These are phyloP conservation scores for Botrytis tulipae DNA, from an alignment of 2,329 filamentous ascomycete species.

Conservation along the genomic window DNA sequence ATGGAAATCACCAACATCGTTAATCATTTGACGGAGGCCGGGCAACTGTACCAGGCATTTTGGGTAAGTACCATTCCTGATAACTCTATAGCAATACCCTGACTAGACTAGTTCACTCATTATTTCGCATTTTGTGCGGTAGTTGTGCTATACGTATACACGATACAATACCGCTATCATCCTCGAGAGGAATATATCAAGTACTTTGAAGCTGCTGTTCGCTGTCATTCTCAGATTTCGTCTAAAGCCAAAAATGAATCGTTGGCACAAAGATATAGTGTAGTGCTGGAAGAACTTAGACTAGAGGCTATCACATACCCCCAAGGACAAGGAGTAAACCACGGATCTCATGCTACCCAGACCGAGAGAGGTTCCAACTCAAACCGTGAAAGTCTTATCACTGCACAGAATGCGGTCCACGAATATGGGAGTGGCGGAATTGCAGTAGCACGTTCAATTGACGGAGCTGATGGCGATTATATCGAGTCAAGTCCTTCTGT, in stretches of 20 bases:
- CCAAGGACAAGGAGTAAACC: background rate
- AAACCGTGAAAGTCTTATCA: background rate
- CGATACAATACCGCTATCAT: slow-evolving; percentile 42
- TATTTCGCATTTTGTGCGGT: slow-evolving; percentile 48
- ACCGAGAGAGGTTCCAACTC: background rate
- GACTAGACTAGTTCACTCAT: slow-evolving; percentile 38
- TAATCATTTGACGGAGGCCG: slow-evolving; percentile 41
- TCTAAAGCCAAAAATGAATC: slow-evolving; percentile 42
- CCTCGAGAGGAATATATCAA: slow-evolving; percentile 35
- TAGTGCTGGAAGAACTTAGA: slow-evolving; percentile 44
- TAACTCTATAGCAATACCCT: background rate
- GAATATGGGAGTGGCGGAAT: background rate
- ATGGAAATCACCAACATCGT: slow-evolving; percentile 43
- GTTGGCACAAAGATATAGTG: slow-evolving; percentile 43
- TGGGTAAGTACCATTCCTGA: slow-evolving; percentile 39
- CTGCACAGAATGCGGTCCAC: background rate
- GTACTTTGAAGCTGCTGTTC: slow-evolving; percentile 42
- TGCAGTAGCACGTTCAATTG: slow-evolving; percentile 20
- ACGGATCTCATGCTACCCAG: background rate
- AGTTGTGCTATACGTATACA: slow-evolving; percentile 46
- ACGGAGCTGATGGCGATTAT: slow-evolving; percentile 6
- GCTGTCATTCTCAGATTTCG: slow-evolving; percentile 44
- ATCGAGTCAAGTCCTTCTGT: slow-evolving; percentile 24
- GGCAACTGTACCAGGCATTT: slow-evolving; percentile 43
- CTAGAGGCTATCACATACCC: slow-evolving; percentile 26